Evolutionary conservation across 2,329 filamentous ascomycete species (phyloP).

Genomic region (Acarospora socialis): DNA sequence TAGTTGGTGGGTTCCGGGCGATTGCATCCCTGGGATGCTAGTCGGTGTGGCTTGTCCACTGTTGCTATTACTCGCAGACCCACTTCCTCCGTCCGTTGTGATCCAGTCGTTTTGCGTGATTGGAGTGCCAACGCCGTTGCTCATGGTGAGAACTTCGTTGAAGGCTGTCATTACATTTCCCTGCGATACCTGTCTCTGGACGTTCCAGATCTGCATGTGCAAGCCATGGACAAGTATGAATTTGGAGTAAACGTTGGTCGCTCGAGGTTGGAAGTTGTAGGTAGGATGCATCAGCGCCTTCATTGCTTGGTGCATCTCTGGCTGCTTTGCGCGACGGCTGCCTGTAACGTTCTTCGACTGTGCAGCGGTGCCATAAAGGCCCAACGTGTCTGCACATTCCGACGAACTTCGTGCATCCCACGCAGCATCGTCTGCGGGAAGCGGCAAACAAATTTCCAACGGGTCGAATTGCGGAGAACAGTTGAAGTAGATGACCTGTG

Average conservation of each 20-base stretch:
- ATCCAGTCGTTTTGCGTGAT: conserved; percentile 47
- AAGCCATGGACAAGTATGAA: conserved; percentile 60
- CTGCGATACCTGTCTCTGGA: conserved; percentile 31
- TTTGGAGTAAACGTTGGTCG: conserved; percentile 59
- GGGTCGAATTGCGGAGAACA: conserved; percentile 46
- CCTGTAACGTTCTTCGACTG: conserved; percentile 48
- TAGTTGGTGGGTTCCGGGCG: conserved; percentile 29
- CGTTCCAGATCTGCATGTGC: conserved; percentile 45
- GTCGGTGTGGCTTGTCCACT: conserved; percentile 34
- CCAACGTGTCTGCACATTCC: conserved; percentile 51
- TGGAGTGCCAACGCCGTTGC: conserved; percentile 40
- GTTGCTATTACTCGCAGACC: conserved; percentile 30
- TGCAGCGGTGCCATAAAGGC: conserved; percentile 43
- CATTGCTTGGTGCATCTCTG: conserved; percentile 48
- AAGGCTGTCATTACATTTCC: conserved; percentile 15
- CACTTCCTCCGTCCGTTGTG: conserved; percentile 28
- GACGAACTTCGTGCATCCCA: conserved; percentile 51
- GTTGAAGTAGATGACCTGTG: conserved; percentile 60
- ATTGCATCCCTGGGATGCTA: conserved; percentile 24
- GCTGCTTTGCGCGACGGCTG: conserved; percentile 49
- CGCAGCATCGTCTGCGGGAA: conserved; percentile 58
- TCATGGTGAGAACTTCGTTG: conserved; percentile 15
- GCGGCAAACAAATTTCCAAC: conserved; percentile 50
- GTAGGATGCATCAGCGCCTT: conserved; percentile 45
- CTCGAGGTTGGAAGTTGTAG: conserved; percentile 46